These are phyloP conservation scores for Pseudogymnoascus sp. DNA, from an alignment of 2,329 filamentous ascomycete genomes.

Conservation along the genomic window DNA sequence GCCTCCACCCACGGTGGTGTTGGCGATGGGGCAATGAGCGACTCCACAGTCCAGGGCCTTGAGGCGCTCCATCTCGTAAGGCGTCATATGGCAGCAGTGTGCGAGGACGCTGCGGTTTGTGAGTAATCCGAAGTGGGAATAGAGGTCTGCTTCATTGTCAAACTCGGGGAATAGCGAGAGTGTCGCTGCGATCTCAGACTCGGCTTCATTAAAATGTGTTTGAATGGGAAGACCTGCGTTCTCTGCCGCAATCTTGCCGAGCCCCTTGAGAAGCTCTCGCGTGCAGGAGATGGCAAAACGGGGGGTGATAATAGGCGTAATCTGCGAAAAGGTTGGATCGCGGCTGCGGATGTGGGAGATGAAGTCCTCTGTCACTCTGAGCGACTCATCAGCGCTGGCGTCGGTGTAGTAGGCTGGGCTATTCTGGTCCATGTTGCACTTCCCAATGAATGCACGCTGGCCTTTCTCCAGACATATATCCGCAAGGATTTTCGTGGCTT, in stretches of 20 bases:
- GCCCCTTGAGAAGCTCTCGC: conserved; percentile 41
- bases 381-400: conserved; percentile 39
- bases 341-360: background rate
- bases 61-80: conserved; percentile 44
- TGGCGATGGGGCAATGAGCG: conserved; percentile 56
- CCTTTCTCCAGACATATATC: conserved; percentile 68
- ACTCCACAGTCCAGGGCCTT: conserved; percentile 44
- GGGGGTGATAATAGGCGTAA: conserved; percentile 34
- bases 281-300: conserved; percentile 52
- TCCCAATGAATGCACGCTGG: conserved; percentile 79
- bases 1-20: conserved; percentile 53
- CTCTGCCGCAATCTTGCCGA: conserved; percentile 43
- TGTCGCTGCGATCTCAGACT: conserved; percentile 50
- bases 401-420: conserved; percentile 50
- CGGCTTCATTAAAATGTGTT: conserved; percentile 59
- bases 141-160: conserved; percentile 49
- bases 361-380: conserved; percentile 28
- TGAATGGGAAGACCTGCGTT: conserved; percentile 47
- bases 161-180: conserved; percentile 46
- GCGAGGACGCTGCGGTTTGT: conserved; percentile 50
- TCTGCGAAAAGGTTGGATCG: conserved; percentile 40
- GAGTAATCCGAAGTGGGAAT: conserved; percentile 46
- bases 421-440: conserved; percentile 61
- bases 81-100: conserved; percentile 54
- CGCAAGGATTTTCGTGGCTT: conserved; percentile 76